Conservation (phyloP, 768 basidiomycete genomes). For the Russula emetica region DNA sequence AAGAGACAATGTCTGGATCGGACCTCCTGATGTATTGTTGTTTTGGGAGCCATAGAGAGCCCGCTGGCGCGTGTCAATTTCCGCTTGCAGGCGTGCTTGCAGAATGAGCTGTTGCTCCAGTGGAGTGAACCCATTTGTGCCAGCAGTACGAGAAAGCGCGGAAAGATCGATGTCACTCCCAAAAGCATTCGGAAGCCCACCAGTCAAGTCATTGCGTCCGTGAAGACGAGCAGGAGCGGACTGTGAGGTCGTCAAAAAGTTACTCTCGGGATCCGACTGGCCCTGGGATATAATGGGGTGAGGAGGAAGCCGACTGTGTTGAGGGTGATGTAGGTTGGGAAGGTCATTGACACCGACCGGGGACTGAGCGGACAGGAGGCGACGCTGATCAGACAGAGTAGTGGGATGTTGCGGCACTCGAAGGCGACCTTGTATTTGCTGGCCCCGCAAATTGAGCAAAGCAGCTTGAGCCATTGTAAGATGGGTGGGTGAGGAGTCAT, state of each 20-base stretch:
- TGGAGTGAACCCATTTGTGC: conserved; percentile 26
- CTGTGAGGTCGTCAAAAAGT: conserved; percentile 4
- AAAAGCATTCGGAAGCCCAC: conserved; percentile 7
- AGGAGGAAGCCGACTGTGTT: conserved; percentile 24
- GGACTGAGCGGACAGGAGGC: conserved; percentile 21
- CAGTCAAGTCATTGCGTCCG: conserved; percentile 6
- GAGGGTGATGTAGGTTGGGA: conserved; percentile 6
- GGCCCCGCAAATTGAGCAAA: conserved; percentile 68
- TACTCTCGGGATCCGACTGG: conserved; percentile 6
- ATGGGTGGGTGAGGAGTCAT: conserved; percentile 56
- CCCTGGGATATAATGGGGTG: conserved; percentile 24
- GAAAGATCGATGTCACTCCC: conserved; percentile 28
- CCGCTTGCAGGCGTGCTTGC: conserved; percentile 25
- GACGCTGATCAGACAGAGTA: conserved; percentile 30
- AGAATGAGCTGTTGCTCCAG: conserved; percentile 29
- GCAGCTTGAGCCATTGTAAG: conserved; percentile 77
- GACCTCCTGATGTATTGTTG: conserved; percentile 4
- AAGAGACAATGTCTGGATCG: conserved; percentile 6
- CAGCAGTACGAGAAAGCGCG: conserved; percentile 21
- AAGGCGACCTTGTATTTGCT: conserved; percentile 41
- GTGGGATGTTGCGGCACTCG: conserved; percentile 19
- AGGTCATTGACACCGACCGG: conserved; percentile 7
- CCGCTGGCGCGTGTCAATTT: conserved; percentile 24
- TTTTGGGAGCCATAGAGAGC: conserved; percentile 21
- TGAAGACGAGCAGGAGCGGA: conserved; percentile 21